Evolutionary conservation across 768 basidiomycete genomes (phyloP), one percentile per base, ranked within the genome.

Genomic region (Phanerodontia chrysosporium): DNA sequence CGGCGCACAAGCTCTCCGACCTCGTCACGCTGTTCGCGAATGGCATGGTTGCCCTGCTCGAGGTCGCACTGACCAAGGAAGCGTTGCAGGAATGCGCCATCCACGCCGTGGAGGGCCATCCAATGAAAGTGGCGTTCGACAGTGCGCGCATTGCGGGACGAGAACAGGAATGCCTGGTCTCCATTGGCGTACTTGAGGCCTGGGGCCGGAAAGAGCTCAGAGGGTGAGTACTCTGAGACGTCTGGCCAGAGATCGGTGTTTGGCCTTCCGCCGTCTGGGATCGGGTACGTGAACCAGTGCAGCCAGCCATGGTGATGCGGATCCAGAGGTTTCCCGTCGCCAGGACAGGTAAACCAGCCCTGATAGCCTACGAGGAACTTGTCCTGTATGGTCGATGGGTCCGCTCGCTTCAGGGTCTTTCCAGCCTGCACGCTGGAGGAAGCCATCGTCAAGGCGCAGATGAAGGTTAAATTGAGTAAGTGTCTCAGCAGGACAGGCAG

Each of bases 361-460:
- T 93, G 92, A 70, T 93, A 93, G 35, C 91, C 91, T 0, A 92
- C 88, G 29, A 94, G 72, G 64, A 92, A 84, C 67, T 93, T 94
- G 74, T 90, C 83, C 58, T 90, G 88, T 49, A 94, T 90, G 10
- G 89, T 90, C 5, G 79, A 80, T 25, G 91, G 83, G 67, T 89
- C 79, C 10, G 87, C 86, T 62, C 88, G 79, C 35, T 64, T 67
- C n/a, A 69, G 62, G 2, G 48, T 56, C 53, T 55, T 62, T 32
- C 62, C 65, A 32, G 51, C 30, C 8, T 14, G 32, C 12, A 39
- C 28, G 45, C 44, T 61, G 16, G 52, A 45, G 24, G 60, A 46
- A 13, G 53, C 60, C 60, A 62, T 59, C 14, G 30, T 32, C 9
- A 53, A 54, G 9, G 39, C 51, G 29, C 12, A 16, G 29, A 12